Percentiles rank a stretch among this genome's conserved stretches.
Evolutionary conservation across 805 yeast species (phyloP).

Genomic region (Sugiyamaella lignohabitans): DNA sequence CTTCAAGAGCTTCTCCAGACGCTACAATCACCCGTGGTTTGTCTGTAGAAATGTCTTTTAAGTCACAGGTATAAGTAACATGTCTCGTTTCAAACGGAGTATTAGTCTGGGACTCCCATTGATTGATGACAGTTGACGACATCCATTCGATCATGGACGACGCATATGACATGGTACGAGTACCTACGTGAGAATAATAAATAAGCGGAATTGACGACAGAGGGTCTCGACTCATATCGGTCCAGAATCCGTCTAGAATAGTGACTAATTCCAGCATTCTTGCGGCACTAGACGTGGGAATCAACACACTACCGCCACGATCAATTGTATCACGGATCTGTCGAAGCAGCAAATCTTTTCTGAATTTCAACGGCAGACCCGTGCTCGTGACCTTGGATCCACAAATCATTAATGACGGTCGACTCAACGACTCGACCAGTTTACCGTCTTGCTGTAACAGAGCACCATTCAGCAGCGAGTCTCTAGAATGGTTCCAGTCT

Average conservation of each 20-base stretch:
- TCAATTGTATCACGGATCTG: slow-evolving; percentile 59
- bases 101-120: slow-evolving; percentile 69
- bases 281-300: slow-evolving; percentile 78
- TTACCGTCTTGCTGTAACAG: slow-evolving; percentile 55
- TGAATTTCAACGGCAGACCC: slow-evolving; percentile 41
- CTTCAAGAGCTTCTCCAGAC: slow-evolving; percentile 57
- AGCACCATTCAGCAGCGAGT: slow-evolving; percentile 73
- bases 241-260: slow-evolving; percentile 59
- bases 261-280: slow-evolving; percentile 75
- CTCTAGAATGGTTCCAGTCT: slow-evolving; percentile 91
- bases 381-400: slow-evolving; percentile 55
- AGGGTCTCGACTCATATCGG: slow-evolving; percentile 27
- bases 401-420: slow-evolving; percentile 82
- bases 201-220: slow-evolving; percentile 54
- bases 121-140: slow-evolving; percentile 76
- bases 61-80: slow-evolving; percentile 49
- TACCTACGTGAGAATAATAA: slow-evolving; percentile 70
- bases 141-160: slow-evolving; percentile 94
- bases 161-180: slow-evolving; percentile 72
- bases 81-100: slow-evolving; percentile 74
- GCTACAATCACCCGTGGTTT: slow-evolving; percentile 72
- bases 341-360: slow-evolving; percentile 58
- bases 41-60: slow-evolving; percentile 12
- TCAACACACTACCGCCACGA: slow-evolving; percentile 70
- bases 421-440: slow-evolving; percentile 48